Evolutionary conservation across 768 basidiomycete species (phyloP), one percentile per base, ranked within the genome.

Genomic region (Tricholoma saponaceum): DNA sequence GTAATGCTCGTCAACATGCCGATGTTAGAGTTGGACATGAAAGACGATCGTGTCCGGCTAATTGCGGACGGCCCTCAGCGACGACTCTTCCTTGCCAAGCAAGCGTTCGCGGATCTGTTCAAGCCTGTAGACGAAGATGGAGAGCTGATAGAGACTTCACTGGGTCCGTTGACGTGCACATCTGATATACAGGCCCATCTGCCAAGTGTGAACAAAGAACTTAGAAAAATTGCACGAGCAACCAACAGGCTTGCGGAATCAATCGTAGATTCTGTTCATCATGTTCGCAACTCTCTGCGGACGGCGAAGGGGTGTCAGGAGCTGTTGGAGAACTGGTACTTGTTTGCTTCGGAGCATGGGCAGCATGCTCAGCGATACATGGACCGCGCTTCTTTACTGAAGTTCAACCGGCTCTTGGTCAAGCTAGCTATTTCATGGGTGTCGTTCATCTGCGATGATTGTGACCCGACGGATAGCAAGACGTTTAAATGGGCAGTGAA

Each of bases 401-500:
- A 89, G 62, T 96, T 97, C 73, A 89, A 90, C 67, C 83, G 89
- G 6, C 79, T 89, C 3, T 79, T 98, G 32, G 89, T 95, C 71
- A 88, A 86, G 59, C 82, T 98, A 53, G 93, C 95, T 9, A 98
- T 98, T 64, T 90, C 92, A 12, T 99, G 96, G 96, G 92, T 98
- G 32, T 89, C 94, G 44, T 98, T 99, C 78, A 96, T 98, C 61
- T 97, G 94, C 74, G 95, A 98, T 67, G 92, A 95, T 65, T 99
- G 97, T 74, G 92, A 97, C 64, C 94, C 95, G 7, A 89, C 92
- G 32, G 95, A 98, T 70, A 83, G 93, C 57, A 90, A 88, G 70
- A 98, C 94, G 0, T 99, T 99, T 81, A 89, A 91, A 68, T 98
- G 95, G 95, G 95, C 97, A 7, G 95, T 99, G 54, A 91, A 89